These are phyloP conservation scores for Trichoderma breve DNA, from an alignment of 2,329 filamentous ascomycete genomes.

Conservation along the genomic window DNA sequence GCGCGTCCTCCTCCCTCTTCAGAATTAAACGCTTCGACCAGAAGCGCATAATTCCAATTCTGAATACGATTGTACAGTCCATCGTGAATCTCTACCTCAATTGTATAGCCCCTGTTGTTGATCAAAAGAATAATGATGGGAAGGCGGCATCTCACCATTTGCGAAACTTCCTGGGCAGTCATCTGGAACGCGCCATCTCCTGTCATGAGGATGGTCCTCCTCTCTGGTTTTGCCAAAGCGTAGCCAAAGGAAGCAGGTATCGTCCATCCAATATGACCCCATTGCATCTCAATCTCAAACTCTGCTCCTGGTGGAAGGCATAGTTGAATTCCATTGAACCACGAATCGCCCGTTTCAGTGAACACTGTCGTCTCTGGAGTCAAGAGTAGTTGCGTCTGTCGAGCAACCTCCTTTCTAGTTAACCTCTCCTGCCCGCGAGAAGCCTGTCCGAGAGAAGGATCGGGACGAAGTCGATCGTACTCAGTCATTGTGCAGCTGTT, in stretches of 20 bases:
- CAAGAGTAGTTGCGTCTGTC: neutral
- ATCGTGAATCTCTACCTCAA: neutral
- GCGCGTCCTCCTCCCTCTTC: neutral
- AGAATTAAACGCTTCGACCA: neutral
- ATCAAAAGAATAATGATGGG: conserved; percentile 22
- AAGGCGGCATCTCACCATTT: conserved; percentile 21
- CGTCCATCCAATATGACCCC: conserved; percentile 22
- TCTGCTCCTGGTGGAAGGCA: conserved; percentile 15
- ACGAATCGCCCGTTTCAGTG: neutral
- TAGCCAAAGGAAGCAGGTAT: conserved; percentile 20
- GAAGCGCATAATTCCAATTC: neutral
- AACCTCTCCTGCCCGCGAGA: neutral
- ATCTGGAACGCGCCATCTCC: conserved; percentile 23
- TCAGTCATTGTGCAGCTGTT: neutral
- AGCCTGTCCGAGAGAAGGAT: neutral
- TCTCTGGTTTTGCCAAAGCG: neutral
- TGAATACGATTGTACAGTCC: neutral
- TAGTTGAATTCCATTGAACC: conserved; percentile 20
- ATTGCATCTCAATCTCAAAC: conserved; percentile 23
- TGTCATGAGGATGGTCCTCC: conserved; percentile 12
- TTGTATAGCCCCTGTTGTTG: conserved; percentile 3
- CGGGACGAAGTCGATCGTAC: neutral
- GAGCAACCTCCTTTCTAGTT: neutral
- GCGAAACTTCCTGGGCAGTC: conserved; percentile 21
- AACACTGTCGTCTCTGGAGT: neutral